A percentile compares a stretch with the other conserved stretches of the same genome.
Evolutionary conservation across 257 asterid species (phyloP).

Genomic region (Ajuga chamaepitys): DNA sequence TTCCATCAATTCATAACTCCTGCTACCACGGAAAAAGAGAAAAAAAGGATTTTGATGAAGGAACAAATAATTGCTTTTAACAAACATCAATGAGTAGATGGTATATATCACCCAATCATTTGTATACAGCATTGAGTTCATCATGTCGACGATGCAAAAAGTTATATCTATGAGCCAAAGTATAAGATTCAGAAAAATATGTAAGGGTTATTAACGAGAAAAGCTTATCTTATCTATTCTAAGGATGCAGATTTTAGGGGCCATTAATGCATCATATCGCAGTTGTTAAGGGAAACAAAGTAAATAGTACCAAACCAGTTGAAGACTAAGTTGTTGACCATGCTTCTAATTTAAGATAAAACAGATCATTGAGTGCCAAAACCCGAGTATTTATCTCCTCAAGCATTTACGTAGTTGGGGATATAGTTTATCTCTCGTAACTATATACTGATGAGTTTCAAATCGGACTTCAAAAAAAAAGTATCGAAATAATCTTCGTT

Average conservation of each 20-base stretch:
- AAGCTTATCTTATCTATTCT: not conserved
- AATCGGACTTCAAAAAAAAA: no score
- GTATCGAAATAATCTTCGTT: no score
- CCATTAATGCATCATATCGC: not conserved
- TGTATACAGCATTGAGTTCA: not conserved
- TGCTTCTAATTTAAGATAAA: not conserved
- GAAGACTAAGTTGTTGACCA: not conserved
- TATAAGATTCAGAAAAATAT: not conserved
- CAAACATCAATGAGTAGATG: not conserved
- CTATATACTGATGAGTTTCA: no score
- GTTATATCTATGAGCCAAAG: not conserved
- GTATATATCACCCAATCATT: not conserved
- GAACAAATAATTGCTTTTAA: not conserved
- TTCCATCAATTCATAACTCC: conserved; percentile 67
- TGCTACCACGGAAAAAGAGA: conserved; percentile 25
- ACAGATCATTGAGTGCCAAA: no score
- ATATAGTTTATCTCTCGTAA: no score
- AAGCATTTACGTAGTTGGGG: no score
- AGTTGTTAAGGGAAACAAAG: not conserved
- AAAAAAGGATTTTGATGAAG: not conserved
- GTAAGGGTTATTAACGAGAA: no score
- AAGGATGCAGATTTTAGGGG: no score
- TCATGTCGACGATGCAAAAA: not conserved
- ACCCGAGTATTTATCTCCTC: no score
- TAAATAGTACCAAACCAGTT: not conserved